These are phyloP conservation scores for Debaryomycetaceae sp. DNA, from an alignment of 1,139 yeast genomes.

Conservation along the genomic window DNA sequence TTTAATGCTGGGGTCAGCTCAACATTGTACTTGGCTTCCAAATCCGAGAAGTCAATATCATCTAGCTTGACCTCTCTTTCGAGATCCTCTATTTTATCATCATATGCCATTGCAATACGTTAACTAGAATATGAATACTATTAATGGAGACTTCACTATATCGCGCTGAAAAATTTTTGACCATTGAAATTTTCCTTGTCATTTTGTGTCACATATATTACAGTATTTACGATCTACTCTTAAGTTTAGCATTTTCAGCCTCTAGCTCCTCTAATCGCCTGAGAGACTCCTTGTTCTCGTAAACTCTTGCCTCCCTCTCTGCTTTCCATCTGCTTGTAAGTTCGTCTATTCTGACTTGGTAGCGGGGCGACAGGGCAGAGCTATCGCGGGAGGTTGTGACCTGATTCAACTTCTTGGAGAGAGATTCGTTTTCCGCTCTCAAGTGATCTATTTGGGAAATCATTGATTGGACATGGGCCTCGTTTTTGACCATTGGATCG, in stretches of 20 bases:
- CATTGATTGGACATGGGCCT: conserved; percentile 25
- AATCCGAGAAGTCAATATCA: conserved; percentile 82
- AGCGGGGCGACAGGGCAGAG: conserved; percentile 25
- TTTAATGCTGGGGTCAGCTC: conserved; percentile 63
- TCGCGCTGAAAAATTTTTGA: conserved; percentile 9
- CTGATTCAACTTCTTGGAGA: conserved; percentile 18
- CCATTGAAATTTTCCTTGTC: neutral
- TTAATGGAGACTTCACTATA: neutral
- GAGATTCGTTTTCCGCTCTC: conserved; percentile 20
- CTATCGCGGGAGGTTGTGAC: conserved; percentile 4
- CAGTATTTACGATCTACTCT: conserved; percentile 14
- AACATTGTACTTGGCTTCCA: conserved; percentile 73
- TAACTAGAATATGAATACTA: neutral
- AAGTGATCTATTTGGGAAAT: conserved; percentile 31
- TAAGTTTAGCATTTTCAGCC: conserved; percentile 44
- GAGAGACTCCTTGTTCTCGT: conserved; percentile 56
- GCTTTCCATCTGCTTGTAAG: conserved; percentile 63
- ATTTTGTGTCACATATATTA: conserved; percentile 7
- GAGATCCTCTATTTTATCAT: conserved; percentile 27
- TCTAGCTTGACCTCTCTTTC: conserved; percentile 48
- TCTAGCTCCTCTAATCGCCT: conserved; percentile 53
- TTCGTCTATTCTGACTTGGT: conserved; percentile 55
- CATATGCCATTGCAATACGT: conserved; percentile 17
- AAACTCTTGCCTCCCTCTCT: conserved; percentile 65
- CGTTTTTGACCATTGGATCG: conserved; percentile 16